phyloP scores from a whole-genome alignment of 495 filamentous ascomycete genomes.

The Hypoxylon perforatum region DNA sequence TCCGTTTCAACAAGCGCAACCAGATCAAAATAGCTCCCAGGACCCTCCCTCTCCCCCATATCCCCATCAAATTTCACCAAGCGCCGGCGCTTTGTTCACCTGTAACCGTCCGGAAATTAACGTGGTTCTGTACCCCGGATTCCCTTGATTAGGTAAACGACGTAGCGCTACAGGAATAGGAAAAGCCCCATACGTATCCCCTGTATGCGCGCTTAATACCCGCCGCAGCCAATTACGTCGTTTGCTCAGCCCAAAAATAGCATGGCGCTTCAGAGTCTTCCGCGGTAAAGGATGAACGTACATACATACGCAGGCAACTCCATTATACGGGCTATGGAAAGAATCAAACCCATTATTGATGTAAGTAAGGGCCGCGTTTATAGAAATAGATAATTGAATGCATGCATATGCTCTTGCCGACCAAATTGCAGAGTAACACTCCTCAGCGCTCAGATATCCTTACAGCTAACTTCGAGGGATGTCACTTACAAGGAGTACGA shows the following conservation, averaged over 20 bases:
- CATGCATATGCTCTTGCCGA: background rate
- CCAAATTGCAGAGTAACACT: background rate
- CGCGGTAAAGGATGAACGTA: background rate
- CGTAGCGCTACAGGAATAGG: background rate
- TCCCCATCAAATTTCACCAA: slow-evolving; percentile 29
- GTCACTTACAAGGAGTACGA: no score
- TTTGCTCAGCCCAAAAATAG: slow-evolving; percentile 25
- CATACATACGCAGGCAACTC: background rate
- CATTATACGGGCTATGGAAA: slow-evolving; percentile 13
- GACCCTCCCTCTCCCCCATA: no score
- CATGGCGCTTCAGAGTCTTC: background rate
- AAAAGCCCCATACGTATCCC: slow-evolving; percentile 6
- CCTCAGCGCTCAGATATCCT: no score
- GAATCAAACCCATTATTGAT: background rate
- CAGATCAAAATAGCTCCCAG: background rate
- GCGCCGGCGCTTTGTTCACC: slow-evolving; percentile 19
- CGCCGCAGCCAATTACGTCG: slow-evolving; percentile 9
- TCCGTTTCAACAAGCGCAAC: slow-evolving; percentile 39
- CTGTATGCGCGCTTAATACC: slow-evolving; percentile 23
- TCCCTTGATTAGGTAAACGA: background rate
- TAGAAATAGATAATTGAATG: no score
- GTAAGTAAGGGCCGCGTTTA: no score
- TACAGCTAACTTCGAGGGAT: no score
- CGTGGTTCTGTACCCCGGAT: slow-evolving; percentile 21
- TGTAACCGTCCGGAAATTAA: background rate